Conservation (phyloP, 2,329 filamentous ascomycete genomes). For the Coleophoma cylindrospora region DNA sequence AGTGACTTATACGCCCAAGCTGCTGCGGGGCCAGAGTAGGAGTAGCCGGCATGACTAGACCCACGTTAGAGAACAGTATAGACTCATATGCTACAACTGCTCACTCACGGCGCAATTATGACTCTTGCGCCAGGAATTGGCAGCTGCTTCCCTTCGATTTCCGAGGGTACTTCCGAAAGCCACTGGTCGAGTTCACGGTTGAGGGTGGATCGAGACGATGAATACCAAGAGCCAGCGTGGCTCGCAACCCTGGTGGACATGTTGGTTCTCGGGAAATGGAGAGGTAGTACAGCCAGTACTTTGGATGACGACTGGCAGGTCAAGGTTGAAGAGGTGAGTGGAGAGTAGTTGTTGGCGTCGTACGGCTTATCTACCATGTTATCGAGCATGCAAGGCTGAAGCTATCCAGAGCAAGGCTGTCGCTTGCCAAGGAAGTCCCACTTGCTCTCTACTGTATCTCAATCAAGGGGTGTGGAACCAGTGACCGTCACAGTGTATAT, state of each 20-base stretch:
- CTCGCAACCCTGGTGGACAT: conserved; percentile 49
- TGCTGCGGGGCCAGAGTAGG: conserved; percentile 85
- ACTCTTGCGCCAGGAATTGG: conserved; percentile 73
- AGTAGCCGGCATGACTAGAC: conserved; percentile 83
- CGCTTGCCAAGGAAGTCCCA: too few relatives aligned
- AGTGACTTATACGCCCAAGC: conserved; percentile 92
- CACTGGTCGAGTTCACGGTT: conserved; percentile 67
- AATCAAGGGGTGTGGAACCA: too few relatives aligned
- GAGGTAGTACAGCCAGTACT: too few relatives aligned
- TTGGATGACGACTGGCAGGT: neutral
- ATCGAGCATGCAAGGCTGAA: too few relatives aligned
- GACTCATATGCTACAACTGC: neutral
- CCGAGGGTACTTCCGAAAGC: conserved; percentile 65
- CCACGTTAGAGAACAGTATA: conserved; percentile 2
- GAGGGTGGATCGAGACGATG: conserved; percentile 53
- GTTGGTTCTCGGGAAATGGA: neutral
- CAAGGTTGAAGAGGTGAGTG: neutral
- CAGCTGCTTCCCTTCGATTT: conserved; percentile 53
- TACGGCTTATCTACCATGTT: too few relatives aligned
- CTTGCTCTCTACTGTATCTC: too few relatives aligned
- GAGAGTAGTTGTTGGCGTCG: neutral
- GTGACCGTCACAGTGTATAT: too few relatives aligned
- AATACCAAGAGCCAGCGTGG: conserved; percentile 90
- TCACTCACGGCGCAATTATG: conserved; percentile 85
- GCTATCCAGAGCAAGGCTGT: too few relatives aligned